A percentile compares a stretch with the other conserved stretches of the same genome.
Conservation (phyloP, 306 rosid species). For the Nissolia schottii region DNA sequence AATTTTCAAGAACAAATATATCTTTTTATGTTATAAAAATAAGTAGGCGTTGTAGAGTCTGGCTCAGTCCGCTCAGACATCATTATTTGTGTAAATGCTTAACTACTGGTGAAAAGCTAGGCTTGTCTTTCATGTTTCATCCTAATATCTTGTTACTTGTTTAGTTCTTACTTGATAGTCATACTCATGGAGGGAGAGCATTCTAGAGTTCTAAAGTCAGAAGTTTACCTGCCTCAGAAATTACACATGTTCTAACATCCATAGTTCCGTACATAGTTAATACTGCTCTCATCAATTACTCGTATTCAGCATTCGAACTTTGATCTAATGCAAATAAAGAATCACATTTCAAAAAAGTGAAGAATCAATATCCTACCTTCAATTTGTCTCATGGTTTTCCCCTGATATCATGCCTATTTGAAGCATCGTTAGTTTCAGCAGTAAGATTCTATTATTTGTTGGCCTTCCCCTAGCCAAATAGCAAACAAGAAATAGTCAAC, state of each 20-base stretch:
- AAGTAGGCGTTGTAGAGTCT: not conserved
- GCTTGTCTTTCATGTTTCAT: not conserved
- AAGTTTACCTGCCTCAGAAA: not conserved
- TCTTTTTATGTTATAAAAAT: not conserved
- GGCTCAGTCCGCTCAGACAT: not conserved
- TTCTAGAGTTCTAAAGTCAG: not conserved
- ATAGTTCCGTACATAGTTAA: not conserved
- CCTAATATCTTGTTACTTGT: not conserved
- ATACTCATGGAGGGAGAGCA: not conserved
- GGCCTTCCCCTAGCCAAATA: not conserved
- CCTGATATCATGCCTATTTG: not conserved
- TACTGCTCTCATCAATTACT: not conserved
- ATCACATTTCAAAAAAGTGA: no score
- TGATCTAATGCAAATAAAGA: not conserved
- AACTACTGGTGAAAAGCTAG: conserved; percentile 7
- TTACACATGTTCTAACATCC: not conserved
- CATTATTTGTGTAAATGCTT: not conserved
- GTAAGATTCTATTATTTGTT: not conserved
- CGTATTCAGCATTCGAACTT: not conserved
- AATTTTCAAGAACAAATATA: not conserved
- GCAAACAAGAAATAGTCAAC: not conserved
- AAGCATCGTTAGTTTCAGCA: not conserved
- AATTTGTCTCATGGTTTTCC: not conserved
- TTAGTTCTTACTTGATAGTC: not conserved
- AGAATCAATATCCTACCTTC: not conserved